Evolutionary conservation across 805 yeast genomes (phyloP).

Genomic region (Candida insectorum): DNA sequence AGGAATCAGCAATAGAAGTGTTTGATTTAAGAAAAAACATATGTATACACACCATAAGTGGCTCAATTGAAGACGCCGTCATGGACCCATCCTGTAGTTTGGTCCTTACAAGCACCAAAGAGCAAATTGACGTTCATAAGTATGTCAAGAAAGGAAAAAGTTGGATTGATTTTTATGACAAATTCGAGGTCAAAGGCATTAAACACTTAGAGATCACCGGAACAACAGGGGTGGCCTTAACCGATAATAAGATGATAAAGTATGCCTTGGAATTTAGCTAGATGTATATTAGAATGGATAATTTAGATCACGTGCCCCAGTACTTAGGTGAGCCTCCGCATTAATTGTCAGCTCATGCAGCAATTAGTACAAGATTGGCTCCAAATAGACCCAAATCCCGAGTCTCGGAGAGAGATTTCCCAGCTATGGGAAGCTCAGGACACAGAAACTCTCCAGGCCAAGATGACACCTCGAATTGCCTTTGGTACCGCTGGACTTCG

Average conservation of each 20-base stretch:
- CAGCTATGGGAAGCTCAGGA: conserved; percentile 37
- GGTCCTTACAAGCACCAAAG: conserved; percentile 19
- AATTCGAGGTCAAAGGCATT: not conserved
- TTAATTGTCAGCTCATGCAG: conserved; percentile 18
- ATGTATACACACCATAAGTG: conserved; percentile 23
- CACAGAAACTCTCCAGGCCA: conserved; percentile 44
- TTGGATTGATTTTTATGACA: conserved; percentile 3
- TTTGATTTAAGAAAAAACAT: conserved; percentile 48
- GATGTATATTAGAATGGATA: too few species aligned
- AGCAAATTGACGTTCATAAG: conserved; percentile 26
- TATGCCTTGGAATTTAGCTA: too few species aligned
- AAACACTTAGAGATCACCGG: conserved; percentile 2
- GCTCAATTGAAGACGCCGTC: conserved; percentile 19
- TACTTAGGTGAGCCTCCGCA: too few species aligned
- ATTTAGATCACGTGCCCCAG: too few species aligned
- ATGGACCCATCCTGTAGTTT: conserved; percentile 37
- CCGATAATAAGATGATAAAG: too few species aligned
- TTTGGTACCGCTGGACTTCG: conserved; percentile 96
- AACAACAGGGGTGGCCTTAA: too few species aligned
- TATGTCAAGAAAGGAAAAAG: conserved; percentile 28
- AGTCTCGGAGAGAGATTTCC: conserved; percentile 55
- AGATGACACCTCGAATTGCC: conserved; percentile 58
- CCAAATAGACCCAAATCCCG: conserved; percentile 32
- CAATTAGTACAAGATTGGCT: conserved; percentile 33
- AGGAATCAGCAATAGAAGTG: conserved; percentile 27